Evolutionary conservation across 2,329 filamentous ascomycete species (phyloP).

Genomic region (Colletotrichum sp.): DNA sequence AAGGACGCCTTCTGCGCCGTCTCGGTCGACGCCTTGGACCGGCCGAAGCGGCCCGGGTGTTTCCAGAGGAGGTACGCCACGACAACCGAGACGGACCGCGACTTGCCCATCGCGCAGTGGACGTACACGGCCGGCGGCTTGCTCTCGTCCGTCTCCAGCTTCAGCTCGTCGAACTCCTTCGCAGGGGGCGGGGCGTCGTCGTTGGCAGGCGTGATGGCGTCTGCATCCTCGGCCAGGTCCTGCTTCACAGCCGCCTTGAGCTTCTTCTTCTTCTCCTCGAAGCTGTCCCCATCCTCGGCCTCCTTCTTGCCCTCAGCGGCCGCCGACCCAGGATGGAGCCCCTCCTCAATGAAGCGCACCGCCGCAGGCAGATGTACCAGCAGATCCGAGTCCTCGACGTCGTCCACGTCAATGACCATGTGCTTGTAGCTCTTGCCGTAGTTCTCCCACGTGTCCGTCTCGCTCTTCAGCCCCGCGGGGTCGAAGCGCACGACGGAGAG

Average conservation of each 20-base stretch:
- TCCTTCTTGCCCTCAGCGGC: neutral
- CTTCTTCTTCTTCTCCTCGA: slow-evolving; percentile 6
- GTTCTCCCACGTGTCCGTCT: slow-evolving; percentile 56
- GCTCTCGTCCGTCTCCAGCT: slow-evolving; percentile 17
- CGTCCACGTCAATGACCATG: slow-evolving; percentile 83
- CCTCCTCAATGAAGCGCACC: slow-evolving; percentile 83
- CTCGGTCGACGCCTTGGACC: slow-evolving; percentile 46
- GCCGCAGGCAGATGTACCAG: slow-evolving; percentile 79
- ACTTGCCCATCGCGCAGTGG: slow-evolving; percentile 93
- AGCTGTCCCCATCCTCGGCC: neutral
- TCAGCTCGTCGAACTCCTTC: slow-evolving; percentile 5
- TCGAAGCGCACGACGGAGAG: slow-evolving; percentile 77
- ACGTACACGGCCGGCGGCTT: slow-evolving; percentile 55
- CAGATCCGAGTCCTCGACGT: slow-evolving; percentile 88
- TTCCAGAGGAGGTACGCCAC: slow-evolving; percentile 85
- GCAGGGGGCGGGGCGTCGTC: neutral
- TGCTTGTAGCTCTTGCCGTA: slow-evolving; percentile 69
- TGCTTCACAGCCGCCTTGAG: slow-evolving; percentile 1
- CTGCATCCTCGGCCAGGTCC: neutral
- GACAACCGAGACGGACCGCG: slow-evolving; percentile 83
- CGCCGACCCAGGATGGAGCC: slow-evolving; percentile 48
- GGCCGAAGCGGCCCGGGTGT: slow-evolving; percentile 58
- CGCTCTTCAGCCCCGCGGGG: slow-evolving; percentile 48
- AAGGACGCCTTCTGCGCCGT: slow-evolving; percentile 5
- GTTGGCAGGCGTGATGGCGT: neutral